Evolutionary conservation across 1,284 basidiomycete species (phyloP).

Genomic region (Rhodotorula sp.): DNA sequence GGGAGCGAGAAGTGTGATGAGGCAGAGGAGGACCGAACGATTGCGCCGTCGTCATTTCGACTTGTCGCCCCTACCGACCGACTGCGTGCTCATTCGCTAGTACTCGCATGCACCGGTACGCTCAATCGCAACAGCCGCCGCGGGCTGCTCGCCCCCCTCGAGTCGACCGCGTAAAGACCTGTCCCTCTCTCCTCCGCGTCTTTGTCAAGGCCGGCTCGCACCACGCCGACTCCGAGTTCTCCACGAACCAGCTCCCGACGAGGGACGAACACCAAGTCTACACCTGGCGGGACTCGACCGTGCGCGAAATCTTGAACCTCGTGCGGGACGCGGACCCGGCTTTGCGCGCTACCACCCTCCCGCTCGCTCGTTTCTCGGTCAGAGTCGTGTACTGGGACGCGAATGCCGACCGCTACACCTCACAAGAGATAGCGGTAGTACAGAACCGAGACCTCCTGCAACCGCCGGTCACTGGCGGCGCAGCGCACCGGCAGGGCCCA

Average conservation of each 20-base stretch:
- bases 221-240: slow-evolving; percentile 29
- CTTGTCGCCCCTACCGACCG: background rate
- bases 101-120: slow-evolving; percentile 8
- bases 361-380: slow-evolving; percentile 35
- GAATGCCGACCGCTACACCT: slow-evolving; percentile 15
- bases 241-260: slow-evolving; percentile 4
- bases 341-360: slow-evolving; percentile 11
- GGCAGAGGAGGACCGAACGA: background rate
- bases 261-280: slow-evolving; percentile 31
- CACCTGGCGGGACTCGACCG: slow-evolving; percentile 41
- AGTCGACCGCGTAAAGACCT: slow-evolving; percentile 36
- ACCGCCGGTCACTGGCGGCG: background rate
- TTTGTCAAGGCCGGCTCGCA: slow-evolving; percentile 31
- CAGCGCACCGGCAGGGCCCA: background rate
- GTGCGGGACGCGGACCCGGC: slow-evolving; percentile 33
- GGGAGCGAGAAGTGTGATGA: background rate
- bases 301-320: slow-evolving; percentile 39
- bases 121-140: background rate
- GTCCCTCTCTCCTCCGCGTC: slow-evolving; percentile 40
- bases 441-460: slow-evolving; percentile 31
- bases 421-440: slow-evolving; percentile 36
- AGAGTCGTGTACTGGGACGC: slow-evolving; percentile 41
- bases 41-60: background rate
- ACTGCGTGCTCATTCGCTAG: no score
- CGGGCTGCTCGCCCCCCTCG: background rate